Conservation (phyloP, 305 asterid species). For the Fraxinus floribunda region DNA sequence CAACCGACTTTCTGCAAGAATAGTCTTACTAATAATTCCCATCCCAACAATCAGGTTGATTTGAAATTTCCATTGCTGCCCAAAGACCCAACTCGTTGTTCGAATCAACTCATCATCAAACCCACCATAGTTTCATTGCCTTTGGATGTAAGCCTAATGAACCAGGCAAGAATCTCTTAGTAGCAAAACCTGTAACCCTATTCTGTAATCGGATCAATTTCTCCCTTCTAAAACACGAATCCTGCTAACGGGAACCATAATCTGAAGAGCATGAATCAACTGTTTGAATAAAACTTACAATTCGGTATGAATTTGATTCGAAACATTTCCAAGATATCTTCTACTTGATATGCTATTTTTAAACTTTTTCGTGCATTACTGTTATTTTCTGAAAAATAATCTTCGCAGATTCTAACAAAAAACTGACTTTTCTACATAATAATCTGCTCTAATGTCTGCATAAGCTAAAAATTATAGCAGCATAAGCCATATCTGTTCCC, state of each 20-base stretch:
- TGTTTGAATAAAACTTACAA: not conserved
- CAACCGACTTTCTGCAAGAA: not conserved
- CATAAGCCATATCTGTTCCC: no score
- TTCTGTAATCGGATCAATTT: not conserved
- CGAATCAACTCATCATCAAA: not conserved
- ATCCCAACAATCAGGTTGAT: not conserved
- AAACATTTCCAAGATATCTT: not conserved
- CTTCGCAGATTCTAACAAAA: not conserved
- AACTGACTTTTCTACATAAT: no score
- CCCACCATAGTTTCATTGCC: not conserved
- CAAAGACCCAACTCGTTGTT: not conserved
- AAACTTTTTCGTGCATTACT: not conserved
- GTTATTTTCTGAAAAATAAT: no score
- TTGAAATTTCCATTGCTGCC: not conserved
- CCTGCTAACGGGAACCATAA: not conserved
- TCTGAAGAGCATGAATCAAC: not conserved
- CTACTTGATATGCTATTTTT: not conserved
- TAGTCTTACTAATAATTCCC: not conserved
- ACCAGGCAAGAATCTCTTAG: not conserved
- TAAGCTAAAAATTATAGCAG: no score
- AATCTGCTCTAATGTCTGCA: no score
- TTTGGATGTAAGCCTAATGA: not conserved
- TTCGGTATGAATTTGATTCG: not conserved
- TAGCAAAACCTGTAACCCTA: not conserved
- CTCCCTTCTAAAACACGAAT: not conserved